These are phyloP conservation scores for Phytophthora colocasiae DNA, from an alignment of 352 stramenopile genomes.

Conservation along the genomic window DNA sequence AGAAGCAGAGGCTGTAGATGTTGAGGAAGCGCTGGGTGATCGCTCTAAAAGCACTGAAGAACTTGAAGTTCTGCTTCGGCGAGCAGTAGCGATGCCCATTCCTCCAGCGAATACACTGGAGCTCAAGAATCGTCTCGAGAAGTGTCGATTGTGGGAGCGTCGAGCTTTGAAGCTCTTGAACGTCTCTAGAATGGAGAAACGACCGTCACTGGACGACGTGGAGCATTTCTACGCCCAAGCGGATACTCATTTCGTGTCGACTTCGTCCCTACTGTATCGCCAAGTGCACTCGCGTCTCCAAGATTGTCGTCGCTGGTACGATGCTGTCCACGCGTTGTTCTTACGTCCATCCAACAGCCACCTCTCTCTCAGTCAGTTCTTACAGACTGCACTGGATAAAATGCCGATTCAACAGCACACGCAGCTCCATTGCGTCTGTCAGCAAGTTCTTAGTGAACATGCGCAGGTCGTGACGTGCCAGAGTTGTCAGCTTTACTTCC, in stretches of 20 bases:
- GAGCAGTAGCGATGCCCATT: slow-evolving; percentile 46
- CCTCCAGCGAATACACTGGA: slow-evolving; percentile 46
- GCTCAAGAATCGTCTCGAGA: slow-evolving; percentile 58
- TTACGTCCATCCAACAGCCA: slow-evolving; percentile 50
- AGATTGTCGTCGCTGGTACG: slow-evolving; percentile 73
- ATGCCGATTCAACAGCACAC: slow-evolving; percentile 32
- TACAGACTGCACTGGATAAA: slow-evolving; percentile 51
- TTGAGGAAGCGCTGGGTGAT: slow-evolving; percentile 41
- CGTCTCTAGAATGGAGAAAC: slow-evolving; percentile 18
- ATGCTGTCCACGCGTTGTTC: slow-evolving; percentile 62
- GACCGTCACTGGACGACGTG: slow-evolving; percentile 52
- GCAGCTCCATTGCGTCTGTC: slow-evolving; percentile 69
- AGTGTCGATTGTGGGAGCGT: slow-evolving; percentile 63
- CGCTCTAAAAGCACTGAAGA: slow-evolving; percentile 59
- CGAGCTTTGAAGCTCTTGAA: slow-evolving; percentile 56
- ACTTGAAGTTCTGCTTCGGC: slow-evolving; percentile 48
- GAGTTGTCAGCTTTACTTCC: slow-evolving; percentile 60
- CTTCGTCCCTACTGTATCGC: slow-evolving; percentile 64
- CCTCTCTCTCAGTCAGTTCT: slow-evolving; percentile 49
- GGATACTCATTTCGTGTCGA: slow-evolving; percentile 64
- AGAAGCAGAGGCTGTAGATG: slow-evolving; percentile 31
- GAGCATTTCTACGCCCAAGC: slow-evolving; percentile 64
- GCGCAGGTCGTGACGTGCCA: slow-evolving; percentile 57
- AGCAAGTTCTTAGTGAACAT: slow-evolving; percentile 70
- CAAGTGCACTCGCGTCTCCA: slow-evolving; percentile 71